Conservation (phyloP, 2,329 filamentous ascomycete species). For the Colletotrichum karsti region DNA sequence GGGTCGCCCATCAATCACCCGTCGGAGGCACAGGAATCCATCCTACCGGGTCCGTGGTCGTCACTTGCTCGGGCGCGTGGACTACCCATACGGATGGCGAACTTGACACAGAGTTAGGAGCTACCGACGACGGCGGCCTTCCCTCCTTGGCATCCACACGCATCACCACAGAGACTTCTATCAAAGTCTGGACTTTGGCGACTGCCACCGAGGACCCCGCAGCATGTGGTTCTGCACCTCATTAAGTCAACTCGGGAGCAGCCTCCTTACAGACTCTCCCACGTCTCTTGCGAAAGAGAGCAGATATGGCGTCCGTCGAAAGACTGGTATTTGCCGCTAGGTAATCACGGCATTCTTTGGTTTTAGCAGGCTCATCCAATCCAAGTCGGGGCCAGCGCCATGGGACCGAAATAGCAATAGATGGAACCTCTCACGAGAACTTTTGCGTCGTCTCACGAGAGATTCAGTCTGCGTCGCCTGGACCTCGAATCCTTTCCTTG, state of each 20-base stretch:
- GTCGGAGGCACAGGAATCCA: conserved; percentile 62
- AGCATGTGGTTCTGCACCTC: neutral
- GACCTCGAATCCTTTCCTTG: neutral
- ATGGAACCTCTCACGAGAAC: neutral
- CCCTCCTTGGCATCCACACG: conserved; percentile 23
- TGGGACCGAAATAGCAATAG: neutral
- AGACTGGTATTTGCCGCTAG: neutral
- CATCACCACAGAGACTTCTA: conserved; percentile 24
- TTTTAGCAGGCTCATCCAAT: neutral
- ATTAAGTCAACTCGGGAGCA: neutral
- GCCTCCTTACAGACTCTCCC: neutral
- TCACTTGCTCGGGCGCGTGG: conserved; percentile 67
- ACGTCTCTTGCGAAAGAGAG: no score
- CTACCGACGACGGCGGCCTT: conserved; percentile 14
- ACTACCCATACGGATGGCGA: conserved; percentile 36
- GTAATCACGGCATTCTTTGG: neutral
- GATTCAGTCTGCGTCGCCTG: neutral
- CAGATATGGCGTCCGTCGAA: no score
- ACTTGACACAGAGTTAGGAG: conserved; percentile 6
- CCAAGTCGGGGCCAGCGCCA: neutral
- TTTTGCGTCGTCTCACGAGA: neutral
- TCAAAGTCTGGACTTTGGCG: conserved; percentile 29
- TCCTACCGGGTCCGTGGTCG: conserved; percentile 61
- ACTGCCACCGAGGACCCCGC: neutral
- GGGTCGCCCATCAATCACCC: conserved; percentile 55